Percentiles rank a stretch among this genome's conserved stretches.
Conservation (phyloP, 2,329 filamentous ascomycete species). For the Blastomyces emzantsi region DNA sequence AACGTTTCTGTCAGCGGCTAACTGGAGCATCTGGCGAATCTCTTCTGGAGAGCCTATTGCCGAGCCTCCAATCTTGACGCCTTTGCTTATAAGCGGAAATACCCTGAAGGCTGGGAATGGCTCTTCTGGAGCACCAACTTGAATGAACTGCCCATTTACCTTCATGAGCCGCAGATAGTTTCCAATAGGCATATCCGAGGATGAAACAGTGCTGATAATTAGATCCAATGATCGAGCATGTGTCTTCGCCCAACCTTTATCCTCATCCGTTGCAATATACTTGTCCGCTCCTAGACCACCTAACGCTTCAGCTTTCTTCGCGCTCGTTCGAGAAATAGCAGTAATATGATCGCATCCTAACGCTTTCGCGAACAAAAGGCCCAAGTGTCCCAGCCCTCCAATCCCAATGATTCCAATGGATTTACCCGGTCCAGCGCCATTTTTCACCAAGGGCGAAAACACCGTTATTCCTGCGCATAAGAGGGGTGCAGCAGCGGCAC, state of each 20-base stretch:
- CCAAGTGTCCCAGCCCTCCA: slow-evolving; percentile 66
- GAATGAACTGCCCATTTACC: slow-evolving; percentile 52
- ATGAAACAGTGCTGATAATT: slow-evolving; percentile 50
- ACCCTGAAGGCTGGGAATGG: slow-evolving; percentile 46
- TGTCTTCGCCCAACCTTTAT: slow-evolving; percentile 44
- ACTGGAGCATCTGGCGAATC: slow-evolving; percentile 36
- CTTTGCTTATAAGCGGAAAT: slow-evolving; percentile 51
- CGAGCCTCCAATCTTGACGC: slow-evolving; percentile 44
- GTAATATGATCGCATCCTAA: slow-evolving; percentile 56
- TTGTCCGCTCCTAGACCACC: slow-evolving; percentile 45
- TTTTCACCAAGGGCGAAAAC: slow-evolving; percentile 58
- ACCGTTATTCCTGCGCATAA: slow-evolving; percentile 70
- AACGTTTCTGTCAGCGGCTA: slow-evolving; percentile 36
- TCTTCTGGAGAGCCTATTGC: slow-evolving; percentile 37
- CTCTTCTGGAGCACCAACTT: slow-evolving; percentile 59
- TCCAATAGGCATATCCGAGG: slow-evolving; percentile 52
- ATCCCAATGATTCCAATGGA: slow-evolving; percentile 62
- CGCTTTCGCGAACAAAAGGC: slow-evolving; percentile 60
- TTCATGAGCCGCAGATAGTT: slow-evolving; percentile 54
- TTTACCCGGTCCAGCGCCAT: slow-evolving; percentile 61
- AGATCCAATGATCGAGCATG: slow-evolving; percentile 45
- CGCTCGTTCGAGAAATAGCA: slow-evolving; percentile 44
- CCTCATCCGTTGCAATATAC: slow-evolving; percentile 51
- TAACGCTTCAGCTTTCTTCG: slow-evolving; percentile 45
- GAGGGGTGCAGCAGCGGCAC: slow-evolving; percentile 55